Conservation (phyloP, 164 flowering plant genomes). For the Annona squamosa region DNA sequence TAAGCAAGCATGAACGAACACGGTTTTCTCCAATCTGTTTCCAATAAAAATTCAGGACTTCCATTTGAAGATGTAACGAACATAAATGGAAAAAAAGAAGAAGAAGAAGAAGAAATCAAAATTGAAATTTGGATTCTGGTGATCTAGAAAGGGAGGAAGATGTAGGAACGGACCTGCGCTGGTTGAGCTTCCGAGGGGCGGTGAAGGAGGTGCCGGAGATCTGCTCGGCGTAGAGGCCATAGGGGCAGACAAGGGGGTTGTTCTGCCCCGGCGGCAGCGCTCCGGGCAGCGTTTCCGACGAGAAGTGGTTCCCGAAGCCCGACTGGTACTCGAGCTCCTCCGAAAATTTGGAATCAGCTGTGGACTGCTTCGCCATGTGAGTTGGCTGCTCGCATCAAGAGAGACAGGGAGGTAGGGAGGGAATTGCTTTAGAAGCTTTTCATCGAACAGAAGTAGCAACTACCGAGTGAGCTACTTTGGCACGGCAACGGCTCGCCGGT, state of each 20-base stretch:
- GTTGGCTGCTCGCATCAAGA: neutral
- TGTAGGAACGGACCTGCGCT: slow-evolving; percentile 41
- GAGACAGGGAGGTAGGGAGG: neutral
- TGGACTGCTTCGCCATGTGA: neutral
- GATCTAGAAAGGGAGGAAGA: neutral
- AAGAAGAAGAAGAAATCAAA: too few species aligned
- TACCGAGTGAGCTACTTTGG: too few species aligned
- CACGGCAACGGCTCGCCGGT: too few species aligned
- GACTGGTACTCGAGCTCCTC: slow-evolving; percentile 41
- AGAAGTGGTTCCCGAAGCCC: slow-evolving; percentile 80
- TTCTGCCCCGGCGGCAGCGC: slow-evolving; percentile 79
- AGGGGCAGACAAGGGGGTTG: slow-evolving; percentile 77
- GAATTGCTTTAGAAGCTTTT: neutral
- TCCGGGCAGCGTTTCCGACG: slow-evolving; percentile 76
- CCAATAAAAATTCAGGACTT: too few species aligned
- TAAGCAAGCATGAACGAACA: too few species aligned
- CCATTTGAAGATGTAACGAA: too few species aligned
- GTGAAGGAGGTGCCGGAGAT: slow-evolving; percentile 93
- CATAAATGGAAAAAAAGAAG: too few species aligned
- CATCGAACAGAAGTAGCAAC: neutral
- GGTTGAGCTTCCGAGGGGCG: slow-evolving; percentile 73
- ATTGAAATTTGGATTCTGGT: too few species aligned
- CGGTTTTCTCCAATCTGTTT: too few species aligned
- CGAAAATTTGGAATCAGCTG: neutral
- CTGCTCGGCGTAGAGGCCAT: slow-evolving; percentile 94